Conservation (phyloP, 805 yeast genomes). For the Blastobotrys americana region DNA sequence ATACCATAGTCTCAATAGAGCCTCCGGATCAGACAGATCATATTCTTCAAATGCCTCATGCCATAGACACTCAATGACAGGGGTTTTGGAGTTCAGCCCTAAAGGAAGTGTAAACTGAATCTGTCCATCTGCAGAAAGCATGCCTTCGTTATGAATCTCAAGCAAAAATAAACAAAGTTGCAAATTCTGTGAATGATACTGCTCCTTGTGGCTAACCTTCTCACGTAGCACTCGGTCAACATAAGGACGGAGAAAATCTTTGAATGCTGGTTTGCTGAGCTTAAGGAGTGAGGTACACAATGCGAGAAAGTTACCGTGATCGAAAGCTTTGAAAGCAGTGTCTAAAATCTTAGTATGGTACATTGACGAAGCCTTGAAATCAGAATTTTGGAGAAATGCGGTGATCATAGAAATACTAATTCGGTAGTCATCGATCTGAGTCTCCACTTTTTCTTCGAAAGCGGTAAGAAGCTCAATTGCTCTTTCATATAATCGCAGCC, state of each 20-base stretch:
- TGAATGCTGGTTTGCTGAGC: slow-evolving; percentile 11
- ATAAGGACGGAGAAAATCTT: slow-evolving; percentile 12
- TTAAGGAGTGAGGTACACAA: slow-evolving; percentile 13
- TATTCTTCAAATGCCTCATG: not conserved
- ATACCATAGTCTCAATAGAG: not conserved
- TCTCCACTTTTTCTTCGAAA: too few species aligned
- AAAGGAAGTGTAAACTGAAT: not conserved
- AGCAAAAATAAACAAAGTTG: not conserved
- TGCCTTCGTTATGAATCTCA: not conserved
- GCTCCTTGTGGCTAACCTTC: too few species aligned
- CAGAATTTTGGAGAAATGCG: slow-evolving; percentile 16
- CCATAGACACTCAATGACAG: not conserved
- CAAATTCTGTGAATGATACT: not conserved
- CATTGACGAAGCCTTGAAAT: slow-evolving; percentile 16
- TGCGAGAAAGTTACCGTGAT: slow-evolving; percentile 17
- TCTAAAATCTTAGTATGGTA: slow-evolving; percentile 8
- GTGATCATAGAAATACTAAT: slow-evolving; percentile 6
- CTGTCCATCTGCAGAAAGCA: not conserved
- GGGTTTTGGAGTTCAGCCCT: not conserved
- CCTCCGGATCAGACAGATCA: not conserved
- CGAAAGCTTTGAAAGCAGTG: not conserved
- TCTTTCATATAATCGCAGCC: too few species aligned
- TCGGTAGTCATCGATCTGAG: not conserved
- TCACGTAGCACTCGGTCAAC: slow-evolving; percentile 5
- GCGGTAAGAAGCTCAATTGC: too few species aligned